Evolutionary conservation across 2,329 filamentous ascomycete species (phyloP).

Genomic region (Xylaria polymorpha): DNA sequence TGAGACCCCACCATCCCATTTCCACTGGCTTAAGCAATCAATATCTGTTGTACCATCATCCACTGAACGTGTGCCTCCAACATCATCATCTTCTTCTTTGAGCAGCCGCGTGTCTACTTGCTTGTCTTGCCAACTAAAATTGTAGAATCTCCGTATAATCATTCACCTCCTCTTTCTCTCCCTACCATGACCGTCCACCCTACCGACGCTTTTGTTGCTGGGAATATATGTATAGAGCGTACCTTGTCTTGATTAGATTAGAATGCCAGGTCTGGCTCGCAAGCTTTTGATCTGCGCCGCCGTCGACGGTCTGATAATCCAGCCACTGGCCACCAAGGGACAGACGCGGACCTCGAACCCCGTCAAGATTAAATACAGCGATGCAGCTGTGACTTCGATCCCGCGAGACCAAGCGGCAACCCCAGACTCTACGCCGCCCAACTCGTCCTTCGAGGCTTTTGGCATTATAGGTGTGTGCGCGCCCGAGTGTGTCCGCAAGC

Average conservation of each 20-base stretch:
- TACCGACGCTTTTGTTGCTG: constrained; percentile 16
- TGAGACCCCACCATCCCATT: constrained; percentile 35
- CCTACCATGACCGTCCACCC: constrained; percentile 23
- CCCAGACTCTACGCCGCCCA: constrained; percentile 58
- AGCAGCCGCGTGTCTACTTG: not conserved
- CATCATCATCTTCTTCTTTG: constrained; percentile 4
- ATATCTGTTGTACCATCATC: not conserved
- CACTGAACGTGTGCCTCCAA: not conserved
- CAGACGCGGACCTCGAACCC: constrained; percentile 59
- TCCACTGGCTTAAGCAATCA: not conserved
- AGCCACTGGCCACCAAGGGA: constrained; percentile 73
- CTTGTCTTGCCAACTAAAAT: not conserved
- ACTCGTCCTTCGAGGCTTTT: constrained; percentile 68
- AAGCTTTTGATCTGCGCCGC: constrained; percentile 85
- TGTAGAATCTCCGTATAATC: not conserved
- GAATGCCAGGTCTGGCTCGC: constrained; percentile 78
- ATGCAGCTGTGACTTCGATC: constrained; percentile 60
- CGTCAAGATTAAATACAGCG: constrained; percentile 77
- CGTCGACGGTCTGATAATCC: constrained; percentile 84
- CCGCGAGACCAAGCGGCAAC: constrained; percentile 56
- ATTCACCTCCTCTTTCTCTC: not conserved
- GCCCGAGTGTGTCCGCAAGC: not conserved
- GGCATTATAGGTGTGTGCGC: constrained; percentile 64
- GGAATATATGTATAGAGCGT: constrained; percentile 24
- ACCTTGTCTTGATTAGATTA: constrained; percentile 20